Percentiles rank a stretch among this genome's conserved stretches.
Conservation (phyloP, 257 asterid genomes). For the Fraxinus quadrangulata region DNA sequence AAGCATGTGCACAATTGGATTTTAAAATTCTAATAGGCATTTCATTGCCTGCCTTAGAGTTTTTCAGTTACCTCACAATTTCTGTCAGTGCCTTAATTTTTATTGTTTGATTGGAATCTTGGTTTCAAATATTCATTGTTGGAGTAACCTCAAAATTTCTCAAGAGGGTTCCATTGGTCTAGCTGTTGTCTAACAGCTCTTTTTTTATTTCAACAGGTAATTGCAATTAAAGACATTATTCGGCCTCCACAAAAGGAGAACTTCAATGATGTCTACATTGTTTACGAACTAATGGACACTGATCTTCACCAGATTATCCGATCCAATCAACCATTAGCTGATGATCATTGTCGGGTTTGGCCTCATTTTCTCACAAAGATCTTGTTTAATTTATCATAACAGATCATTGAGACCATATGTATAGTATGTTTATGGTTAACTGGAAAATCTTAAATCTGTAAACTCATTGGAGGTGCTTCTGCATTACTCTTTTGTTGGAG, state of each 20-base stretch:
- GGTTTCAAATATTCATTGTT: background rate
- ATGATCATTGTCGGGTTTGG: slow-evolving; percentile 95
- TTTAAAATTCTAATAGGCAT: background rate
- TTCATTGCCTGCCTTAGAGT: background rate
- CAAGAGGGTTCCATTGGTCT: background rate
- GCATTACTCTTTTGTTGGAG: background rate
- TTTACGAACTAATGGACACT: slow-evolving; percentile 94
- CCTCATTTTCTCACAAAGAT: slow-evolving; percentile 32
- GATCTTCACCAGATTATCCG: slow-evolving; percentile 97
- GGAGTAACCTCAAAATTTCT: background rate
- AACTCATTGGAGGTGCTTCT: background rate
- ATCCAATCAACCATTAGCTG: slow-evolving; percentile 76
- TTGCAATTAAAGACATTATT: slow-evolving; percentile 87
- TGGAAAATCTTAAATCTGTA: background rate
- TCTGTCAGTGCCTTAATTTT: background rate
- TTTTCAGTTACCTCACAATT: background rate
- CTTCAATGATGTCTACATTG: slow-evolving; percentile 95
- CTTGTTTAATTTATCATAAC: background rate
- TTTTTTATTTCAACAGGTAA: slow-evolving; percentile 47
- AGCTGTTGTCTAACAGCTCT: slow-evolving; percentile 8
- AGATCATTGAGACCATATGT: background rate
- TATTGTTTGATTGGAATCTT: background rate
- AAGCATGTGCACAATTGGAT: background rate
- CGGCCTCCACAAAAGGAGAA: slow-evolving; percentile 94
- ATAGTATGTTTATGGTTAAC: background rate